Conservation (phyloP, 176 grass and related monocot species). For the Lolium perenne region DNA sequence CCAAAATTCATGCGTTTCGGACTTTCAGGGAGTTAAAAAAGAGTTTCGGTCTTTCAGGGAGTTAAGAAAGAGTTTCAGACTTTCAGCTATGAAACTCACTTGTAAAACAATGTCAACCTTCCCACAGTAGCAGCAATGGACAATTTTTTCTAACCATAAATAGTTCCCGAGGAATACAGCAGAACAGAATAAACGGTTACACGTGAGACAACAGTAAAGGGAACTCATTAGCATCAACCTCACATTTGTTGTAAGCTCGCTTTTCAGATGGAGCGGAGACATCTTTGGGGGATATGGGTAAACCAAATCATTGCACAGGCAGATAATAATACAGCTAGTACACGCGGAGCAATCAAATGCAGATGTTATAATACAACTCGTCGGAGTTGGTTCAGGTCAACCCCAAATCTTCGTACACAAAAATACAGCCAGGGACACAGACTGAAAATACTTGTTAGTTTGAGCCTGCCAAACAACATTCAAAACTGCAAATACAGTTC, state of each 20-base stretch:
- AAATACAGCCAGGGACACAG: not conserved
- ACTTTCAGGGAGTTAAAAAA: no score
- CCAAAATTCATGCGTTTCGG: no score
- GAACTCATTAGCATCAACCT: not conserved
- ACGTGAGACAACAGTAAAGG: not conserved
- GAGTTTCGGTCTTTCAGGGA: no score
- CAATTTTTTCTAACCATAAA: not conserved
- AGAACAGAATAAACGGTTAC: not conserved
- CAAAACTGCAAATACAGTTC: not conserved
- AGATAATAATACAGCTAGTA: not conserved
- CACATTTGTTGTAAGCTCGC: not conserved
- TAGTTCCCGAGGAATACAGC: not conserved
- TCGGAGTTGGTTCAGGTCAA: conserved; percentile 18
- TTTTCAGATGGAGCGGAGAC: not conserved
- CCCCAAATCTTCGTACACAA: not conserved
- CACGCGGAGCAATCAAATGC: not conserved
- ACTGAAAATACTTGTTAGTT: not conserved
- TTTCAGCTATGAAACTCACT: not conserved
- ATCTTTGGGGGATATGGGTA: not conserved
- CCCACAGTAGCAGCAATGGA: not conserved
- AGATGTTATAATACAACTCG: not conserved
- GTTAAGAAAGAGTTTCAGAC: no score
- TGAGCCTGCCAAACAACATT: conserved; percentile 1
- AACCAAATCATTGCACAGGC: not conserved
- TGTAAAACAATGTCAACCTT: not conserved